Evolutionary conservation across 2,329 filamentous ascomycete genomes (phyloP).

Genomic region (Colletotrichum tropicale): DNA sequence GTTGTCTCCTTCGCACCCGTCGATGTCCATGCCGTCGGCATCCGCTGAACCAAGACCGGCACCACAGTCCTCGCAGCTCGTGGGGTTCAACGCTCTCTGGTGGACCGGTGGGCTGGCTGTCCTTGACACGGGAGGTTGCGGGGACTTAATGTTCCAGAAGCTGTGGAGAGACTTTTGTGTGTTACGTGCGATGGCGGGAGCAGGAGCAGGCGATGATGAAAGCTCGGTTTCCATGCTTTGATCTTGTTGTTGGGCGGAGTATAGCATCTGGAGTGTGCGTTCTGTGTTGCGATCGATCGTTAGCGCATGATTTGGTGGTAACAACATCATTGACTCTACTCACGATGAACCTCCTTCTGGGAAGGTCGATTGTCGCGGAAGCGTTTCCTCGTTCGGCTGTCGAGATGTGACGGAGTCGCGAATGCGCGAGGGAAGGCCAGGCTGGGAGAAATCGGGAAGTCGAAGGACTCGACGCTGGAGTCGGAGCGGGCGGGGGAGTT

Average conservation of each 20-base stretch:
- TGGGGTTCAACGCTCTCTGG: conserved; percentile 53
- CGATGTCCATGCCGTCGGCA: conserved; percentile 42
- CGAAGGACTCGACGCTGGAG: conserved; percentile 37
- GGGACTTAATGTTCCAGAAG: conserved; percentile 62
- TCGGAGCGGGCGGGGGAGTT: conserved; percentile 40
- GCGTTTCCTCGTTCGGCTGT: conserved; percentile 66
- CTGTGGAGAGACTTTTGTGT: conserved; percentile 60
- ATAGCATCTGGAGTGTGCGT: conserved; percentile 63
- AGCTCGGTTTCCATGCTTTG: conserved; percentile 17
- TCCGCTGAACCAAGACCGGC: conserved; percentile 24
- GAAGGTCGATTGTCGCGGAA: conserved; percentile 63
- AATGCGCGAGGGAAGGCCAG: conserved; percentile 30
- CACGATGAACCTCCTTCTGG: conserved; percentile 59
- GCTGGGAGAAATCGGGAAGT: conserved; percentile 30
- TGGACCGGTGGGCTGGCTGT: conserved; percentile 54
- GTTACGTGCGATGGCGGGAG: neutral
- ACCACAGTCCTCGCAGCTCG: conserved; percentile 61
- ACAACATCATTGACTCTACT: conserved; percentile 28
- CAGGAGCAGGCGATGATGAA: conserved; percentile 18
- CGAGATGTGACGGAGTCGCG: conserved; percentile 46
- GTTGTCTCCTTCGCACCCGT: conserved; percentile 32
- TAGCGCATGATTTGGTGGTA: neutral
- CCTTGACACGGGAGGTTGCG: conserved; percentile 32
- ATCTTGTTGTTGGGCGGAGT: conserved; percentile 54
- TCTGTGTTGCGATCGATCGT: conserved; percentile 37